Base-by-base conservation (phyloP, 176 grass and related monocot species). In the Carex myosuroides region DNA sequence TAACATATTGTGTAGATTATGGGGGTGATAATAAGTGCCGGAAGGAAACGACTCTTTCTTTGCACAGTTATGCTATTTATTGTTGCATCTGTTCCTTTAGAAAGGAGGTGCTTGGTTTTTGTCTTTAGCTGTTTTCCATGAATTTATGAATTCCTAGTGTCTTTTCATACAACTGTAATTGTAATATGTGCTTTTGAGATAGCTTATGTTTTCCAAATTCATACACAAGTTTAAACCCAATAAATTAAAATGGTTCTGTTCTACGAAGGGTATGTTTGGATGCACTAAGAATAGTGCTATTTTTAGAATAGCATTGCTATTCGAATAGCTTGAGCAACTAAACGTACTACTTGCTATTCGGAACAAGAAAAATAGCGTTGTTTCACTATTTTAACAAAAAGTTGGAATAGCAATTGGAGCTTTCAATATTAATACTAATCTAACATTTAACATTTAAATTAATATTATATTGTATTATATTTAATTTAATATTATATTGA, bases 11-110 rank as follows among this genome's bases (percentile, higher is more conserved):
- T 73, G 84, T 72, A 85, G 85, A 89, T 70, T 52, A 64, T 61
- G 81, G 50, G 72, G 68, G 68, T 87, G 35, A 64, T 22, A 91
- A 93, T 93, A 89, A 93, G 81, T 89, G 89, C 89, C 79, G 60
- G 81, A 87, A 91, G 91, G 33, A 78, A 93, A 87, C 39, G 58
- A 81, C 67, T 84, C 52, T 90, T 82, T 91, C 63, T 26, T 44
- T 64, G 79, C 79, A 64, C 79, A 64, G n/a, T 24, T 16, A 78
- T 14, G 60, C 30, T 64, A 50, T 63, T 41, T 64, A 64, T 29
- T 64, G 58, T 62, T 63, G 29, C 7, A 81, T 81, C n/a, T 81
- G 35, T 26, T 8, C 79, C 20, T 22, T 39, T 62, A 22, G 32
- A 16, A 64, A 64, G 60, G 9, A 64, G 9, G 21, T 63, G 18